Evolutionary conservation across 805 yeast species (phyloP).

Genomic region (Yamadazyma olivae): DNA sequence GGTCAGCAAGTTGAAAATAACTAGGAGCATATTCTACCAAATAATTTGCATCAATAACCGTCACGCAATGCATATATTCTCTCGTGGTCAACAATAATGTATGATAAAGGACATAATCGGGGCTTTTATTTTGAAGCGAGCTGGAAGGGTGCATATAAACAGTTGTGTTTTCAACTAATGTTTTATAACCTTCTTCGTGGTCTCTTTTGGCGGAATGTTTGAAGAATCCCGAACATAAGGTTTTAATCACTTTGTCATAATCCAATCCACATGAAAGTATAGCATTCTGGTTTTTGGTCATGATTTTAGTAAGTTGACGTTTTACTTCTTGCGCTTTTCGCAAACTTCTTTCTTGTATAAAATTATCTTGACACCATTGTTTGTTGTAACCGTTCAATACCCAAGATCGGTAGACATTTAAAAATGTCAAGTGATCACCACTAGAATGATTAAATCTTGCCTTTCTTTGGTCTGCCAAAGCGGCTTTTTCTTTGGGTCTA

Average conservation of each 20-base stretch:
- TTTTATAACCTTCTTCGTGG: slow-evolving; percentile 50
- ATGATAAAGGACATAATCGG: slow-evolving; percentile 81
- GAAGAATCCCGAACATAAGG: slow-evolving; percentile 67
- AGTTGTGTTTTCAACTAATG: slow-evolving; percentile 64
- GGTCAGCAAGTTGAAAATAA: slow-evolving; percentile 65
- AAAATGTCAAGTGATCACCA: slow-evolving; percentile 81
- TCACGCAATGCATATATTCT: slow-evolving; percentile 90
- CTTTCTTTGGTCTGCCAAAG: slow-evolving; percentile 70
- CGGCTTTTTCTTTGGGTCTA: slow-evolving; percentile 75
- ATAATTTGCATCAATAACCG: slow-evolving; percentile 82
- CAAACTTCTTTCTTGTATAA: slow-evolving; percentile 75
- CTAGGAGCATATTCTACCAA: slow-evolving; percentile 66
- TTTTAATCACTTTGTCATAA: slow-evolving; percentile 54
- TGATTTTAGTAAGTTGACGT: slow-evolving; percentile 59
- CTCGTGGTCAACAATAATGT: slow-evolving; percentile 76
- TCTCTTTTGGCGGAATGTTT: slow-evolving; percentile 65
- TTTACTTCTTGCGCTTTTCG: slow-evolving; percentile 77
- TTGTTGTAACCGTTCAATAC: slow-evolving; percentile 48
- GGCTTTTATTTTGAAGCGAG: slow-evolving; percentile 55
- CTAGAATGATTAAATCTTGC: slow-evolving; percentile 69
- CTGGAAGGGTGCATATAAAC: slow-evolving; percentile 90
- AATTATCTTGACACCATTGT: slow-evolving; percentile 79
- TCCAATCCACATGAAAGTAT: slow-evolving; percentile 53
- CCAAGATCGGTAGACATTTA: slow-evolving; percentile 83
- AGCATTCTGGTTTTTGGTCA: slow-evolving; percentile 47